Percentiles rank a stretch among this genome's conserved stretches.
These are phyloP conservation scores for Neurospora cerealis DNA, from an alignment of 495 filamentous ascomycete species.

Conservation along the genomic window DNA sequence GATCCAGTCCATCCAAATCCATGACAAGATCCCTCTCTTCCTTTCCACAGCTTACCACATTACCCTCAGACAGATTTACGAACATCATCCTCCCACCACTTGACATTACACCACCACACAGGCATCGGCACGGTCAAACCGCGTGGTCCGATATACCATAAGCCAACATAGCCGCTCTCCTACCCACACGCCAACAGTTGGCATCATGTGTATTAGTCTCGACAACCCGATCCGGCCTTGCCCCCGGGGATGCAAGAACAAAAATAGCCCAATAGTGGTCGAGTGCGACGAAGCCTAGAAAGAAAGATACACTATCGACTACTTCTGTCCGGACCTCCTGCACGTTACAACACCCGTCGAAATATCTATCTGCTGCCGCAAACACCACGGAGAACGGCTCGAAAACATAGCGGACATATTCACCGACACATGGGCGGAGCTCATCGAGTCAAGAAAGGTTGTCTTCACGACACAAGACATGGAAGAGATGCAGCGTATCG, in stretches of 20 bases:
- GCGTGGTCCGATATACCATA: background rate
- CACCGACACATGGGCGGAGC: background rate
- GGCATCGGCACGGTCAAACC: background rate
- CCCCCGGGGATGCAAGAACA: background rate
- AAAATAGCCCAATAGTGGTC: background rate
- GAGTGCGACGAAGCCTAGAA: background rate
- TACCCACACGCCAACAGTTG: background rate
- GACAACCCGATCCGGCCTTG: background rate
- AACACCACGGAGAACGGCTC: background rate
- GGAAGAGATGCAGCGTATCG: background rate
- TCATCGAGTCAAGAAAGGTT: background rate
- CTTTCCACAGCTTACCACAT: background rate
- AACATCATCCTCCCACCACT: background rate
- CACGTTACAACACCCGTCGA: background rate
- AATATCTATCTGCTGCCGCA: background rate
- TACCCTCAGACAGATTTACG: background rate
- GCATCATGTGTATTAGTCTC: background rate
- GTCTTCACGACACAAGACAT: background rate
- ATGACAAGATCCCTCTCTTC: no score
- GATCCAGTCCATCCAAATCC: no score
- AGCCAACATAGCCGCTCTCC: background rate
- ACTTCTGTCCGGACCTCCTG: background rate
- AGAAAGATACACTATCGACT: background rate
- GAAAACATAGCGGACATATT: background rate
- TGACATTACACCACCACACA: background rate